phyloP scores from a whole-genome alignment of 2,329 filamentous ascomycete genomes.

The Seiridium cupressi region DNA sequence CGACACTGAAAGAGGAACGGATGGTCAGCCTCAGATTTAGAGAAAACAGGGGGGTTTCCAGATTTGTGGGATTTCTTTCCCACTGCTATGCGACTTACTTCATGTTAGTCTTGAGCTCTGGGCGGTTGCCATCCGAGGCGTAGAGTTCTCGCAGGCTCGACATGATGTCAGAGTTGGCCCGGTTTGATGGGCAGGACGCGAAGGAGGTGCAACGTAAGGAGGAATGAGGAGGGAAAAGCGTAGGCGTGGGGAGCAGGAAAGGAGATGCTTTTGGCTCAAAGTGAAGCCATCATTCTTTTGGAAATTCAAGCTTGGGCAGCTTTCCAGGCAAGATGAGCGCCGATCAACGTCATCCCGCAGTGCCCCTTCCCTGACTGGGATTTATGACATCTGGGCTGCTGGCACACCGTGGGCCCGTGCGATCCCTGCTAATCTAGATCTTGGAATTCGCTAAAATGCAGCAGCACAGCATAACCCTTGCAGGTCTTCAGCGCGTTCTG shows the following conservation, averaged over 20 bases:
- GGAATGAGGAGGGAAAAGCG: not conserved
- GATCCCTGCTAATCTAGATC: not conserved
- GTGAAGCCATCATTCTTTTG: not conserved
- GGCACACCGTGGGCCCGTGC: not conserved
- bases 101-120: slow-evolving; percentile 26
- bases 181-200: not conserved
- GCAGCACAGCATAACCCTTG: not conserved
- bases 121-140: slow-evolving; percentile 23
- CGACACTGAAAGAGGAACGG: slow-evolving; percentile 53
- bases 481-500: not conserved
- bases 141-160: slow-evolving; percentile 22
- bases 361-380: not conserved
- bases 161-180: slow-evolving; percentile 17
- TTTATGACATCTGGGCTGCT: slow-evolving; percentile 2
- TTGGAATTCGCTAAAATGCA: not conserved
- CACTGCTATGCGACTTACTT: slow-evolving; percentile 6
- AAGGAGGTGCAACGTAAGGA: not conserved
- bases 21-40: slow-evolving; percentile 9
- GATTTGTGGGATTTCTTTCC: not conserved
- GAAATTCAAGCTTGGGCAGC: slow-evolving; percentile 9
- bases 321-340: slow-evolving; percentile 2
- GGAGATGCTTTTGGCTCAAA: not conserved
- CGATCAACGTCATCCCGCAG: slow-evolving; percentile 10
- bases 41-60: not conserved
- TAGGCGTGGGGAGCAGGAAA: not conserved